These are phyloP conservation scores for Pisolithus thermaeus DNA, from an alignment of 1,284 basidiomycete species.

Conservation along the genomic window DNA sequence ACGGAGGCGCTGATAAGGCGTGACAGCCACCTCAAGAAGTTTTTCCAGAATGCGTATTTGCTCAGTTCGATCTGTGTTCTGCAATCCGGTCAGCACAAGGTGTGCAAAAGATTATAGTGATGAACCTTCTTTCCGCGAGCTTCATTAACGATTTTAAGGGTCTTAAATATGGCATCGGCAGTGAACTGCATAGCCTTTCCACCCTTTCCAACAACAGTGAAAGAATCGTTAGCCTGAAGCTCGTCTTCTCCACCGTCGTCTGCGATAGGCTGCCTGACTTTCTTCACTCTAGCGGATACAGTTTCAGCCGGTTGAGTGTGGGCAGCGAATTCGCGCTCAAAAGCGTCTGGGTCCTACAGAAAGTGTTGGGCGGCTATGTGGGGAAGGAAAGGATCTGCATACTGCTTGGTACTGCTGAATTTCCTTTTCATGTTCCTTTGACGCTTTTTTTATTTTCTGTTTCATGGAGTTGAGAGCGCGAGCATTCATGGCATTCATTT, in stretches of 20 bases:
- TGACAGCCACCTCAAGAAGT: slow-evolving; percentile 82
- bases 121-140: slow-evolving; percentile 92
- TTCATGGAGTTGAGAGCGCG: slow-evolving; percentile 96
- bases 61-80: slow-evolving; percentile 96
- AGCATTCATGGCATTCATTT: slow-evolving; percentile 94
- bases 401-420: slow-evolving; percentile 80
- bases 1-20: slow-evolving; percentile 90
- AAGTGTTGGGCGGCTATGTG: slow-evolving; percentile 5
- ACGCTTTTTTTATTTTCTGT: slow-evolving; percentile 91
- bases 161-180: slow-evolving; percentile 90
- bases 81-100: slow-evolving; percentile 7
- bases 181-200: slow-evolving; percentile 84
- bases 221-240: slow-evolving; percentile 58
- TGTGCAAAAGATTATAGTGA: neutral
- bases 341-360: slow-evolving; percentile 79
- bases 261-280: slow-evolving; percentile 33
- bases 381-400: slow-evolving; percentile 18
- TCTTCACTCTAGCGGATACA: slow-evolving; percentile 38
- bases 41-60: slow-evolving; percentile 90
- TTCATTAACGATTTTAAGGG: slow-evolving; percentile 87
- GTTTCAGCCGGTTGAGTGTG: slow-evolving; percentile 46
- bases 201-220: slow-evolving; percentile 89
- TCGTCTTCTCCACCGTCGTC: slow-evolving; percentile 38
- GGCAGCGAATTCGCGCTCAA: slow-evolving; percentile 70
- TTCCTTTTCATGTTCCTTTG: slow-evolving; percentile 85